A percentile compares a stretch with the other conserved stretches of the same genome.
Evolutionary conservation across 441 rosid species (phyloP).

Genomic region (Populus hybrid): DNA sequence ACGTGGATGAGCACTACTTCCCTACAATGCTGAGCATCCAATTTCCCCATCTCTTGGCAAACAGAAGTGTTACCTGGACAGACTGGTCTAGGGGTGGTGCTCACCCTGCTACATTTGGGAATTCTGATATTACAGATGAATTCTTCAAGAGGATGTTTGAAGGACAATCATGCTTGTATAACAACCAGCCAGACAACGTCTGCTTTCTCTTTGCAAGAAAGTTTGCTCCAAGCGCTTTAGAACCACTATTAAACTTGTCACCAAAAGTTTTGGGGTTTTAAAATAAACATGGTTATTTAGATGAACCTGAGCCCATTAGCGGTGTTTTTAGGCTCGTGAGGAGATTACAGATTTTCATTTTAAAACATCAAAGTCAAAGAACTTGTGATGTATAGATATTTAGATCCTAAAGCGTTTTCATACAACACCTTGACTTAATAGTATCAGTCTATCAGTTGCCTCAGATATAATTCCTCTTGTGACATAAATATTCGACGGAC

Average conservation of each 20-base stretch:
- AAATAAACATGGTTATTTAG: not conserved
- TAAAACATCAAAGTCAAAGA: not conserved
- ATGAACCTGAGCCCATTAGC: not conserved
- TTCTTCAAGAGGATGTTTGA: slow-evolving; percentile 50
- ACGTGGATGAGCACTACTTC: slow-evolving; percentile 90
- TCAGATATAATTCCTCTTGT: not conserved
- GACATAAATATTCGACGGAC: too few relatives aligned
- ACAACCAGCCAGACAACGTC: slow-evolving; percentile 40
- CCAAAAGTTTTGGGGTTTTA: slow-evolving; percentile 51
- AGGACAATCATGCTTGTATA: slow-evolving; percentile 49
- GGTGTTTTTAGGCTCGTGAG: not conserved
- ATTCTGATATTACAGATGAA: slow-evolving; percentile 44
- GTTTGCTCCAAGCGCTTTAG: slow-evolving; percentile 81
- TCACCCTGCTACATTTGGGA: slow-evolving; percentile 77
- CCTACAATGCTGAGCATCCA: slow-evolving; percentile 78
- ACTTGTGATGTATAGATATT: slow-evolving; percentile 12
- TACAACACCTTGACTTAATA: slow-evolving; percentile 5
- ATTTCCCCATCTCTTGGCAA: slow-evolving; percentile 57
- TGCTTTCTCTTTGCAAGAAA: slow-evolving; percentile 84
- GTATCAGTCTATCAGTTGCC: not conserved
- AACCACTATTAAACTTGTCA: slow-evolving; percentile 52
- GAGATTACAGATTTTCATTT: slow-evolving; percentile 3
- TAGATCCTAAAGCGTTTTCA: not conserved
- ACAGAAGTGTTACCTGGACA: slow-evolving; percentile 70
- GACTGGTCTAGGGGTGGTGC: slow-evolving; percentile 98